These are phyloP conservation scores for Trametes versicolor DNA, from an alignment of 1,284 basidiomycete genomes.

Conservation along the genomic window DNA sequence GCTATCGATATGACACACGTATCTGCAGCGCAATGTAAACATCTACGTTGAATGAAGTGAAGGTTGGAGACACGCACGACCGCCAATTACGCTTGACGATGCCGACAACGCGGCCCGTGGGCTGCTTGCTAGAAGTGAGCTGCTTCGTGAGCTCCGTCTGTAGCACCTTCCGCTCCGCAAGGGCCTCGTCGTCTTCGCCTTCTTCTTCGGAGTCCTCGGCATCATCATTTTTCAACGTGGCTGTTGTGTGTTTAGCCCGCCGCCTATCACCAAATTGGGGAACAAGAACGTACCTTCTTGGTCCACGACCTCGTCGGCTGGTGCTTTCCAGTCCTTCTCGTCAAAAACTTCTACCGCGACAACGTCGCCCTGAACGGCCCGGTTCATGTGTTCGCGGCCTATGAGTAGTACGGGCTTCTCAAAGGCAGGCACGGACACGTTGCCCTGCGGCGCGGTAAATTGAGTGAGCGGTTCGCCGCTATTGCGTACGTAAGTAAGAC, in stretches of 20 bases:
- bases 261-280: constrained; percentile 16
- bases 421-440: constrained; percentile 79
- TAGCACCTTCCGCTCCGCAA: constrained; percentile 60
- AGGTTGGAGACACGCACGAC: constrained; percentile 63
- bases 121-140: constrained; percentile 70
- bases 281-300: constrained; percentile 72
- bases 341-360: constrained; percentile 93
- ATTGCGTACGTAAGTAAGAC: constrained; percentile 23
- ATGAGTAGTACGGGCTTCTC: constrained; percentile 86
- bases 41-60: constrained; percentile 6
- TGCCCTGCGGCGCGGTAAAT: constrained; percentile 65
- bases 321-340: constrained; percentile 92
- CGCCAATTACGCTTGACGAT: constrained; percentile 97
- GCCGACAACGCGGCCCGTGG: constrained; percentile 93
- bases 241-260: constrained; percentile 49
- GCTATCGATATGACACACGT: constrained; percentile 96
- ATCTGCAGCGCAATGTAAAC: constrained; percentile 55
- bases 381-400: constrained; percentile 95
- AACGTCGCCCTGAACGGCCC: constrained; percentile 93
- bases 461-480: constrained; percentile 5
- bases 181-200: constrained; percentile 57
- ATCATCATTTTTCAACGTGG: constrained; percentile 90
- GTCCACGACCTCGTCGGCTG: constrained; percentile 93
- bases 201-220: constrained; percentile 80
- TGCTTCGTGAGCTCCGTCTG: constrained; percentile 51